phyloP scores from a whole-genome alignment of 2,329 filamentous ascomycete species.

The Xylariaceae sp. region DNA sequence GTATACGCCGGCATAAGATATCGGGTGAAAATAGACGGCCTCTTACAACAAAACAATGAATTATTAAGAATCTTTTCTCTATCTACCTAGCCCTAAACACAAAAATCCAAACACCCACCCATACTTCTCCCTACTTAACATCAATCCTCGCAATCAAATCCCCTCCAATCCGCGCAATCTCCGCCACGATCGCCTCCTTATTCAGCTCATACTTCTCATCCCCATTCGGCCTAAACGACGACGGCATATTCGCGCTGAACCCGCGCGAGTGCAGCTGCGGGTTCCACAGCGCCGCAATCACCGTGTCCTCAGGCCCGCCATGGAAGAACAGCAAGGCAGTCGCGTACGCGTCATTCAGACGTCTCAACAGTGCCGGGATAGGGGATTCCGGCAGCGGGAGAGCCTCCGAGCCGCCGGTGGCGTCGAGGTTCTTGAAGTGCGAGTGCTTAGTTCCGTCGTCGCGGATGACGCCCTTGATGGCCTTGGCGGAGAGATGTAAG shows the following conservation, averaged over 20 bases:
- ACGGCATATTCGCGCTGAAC: slow-evolving; percentile 68
- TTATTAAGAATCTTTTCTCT: no score
- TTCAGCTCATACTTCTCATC: slow-evolving; percentile 56
- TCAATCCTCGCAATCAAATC: slow-evolving; percentile 66
- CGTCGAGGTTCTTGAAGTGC: slow-evolving; percentile 76
- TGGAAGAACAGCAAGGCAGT: slow-evolving; percentile 75
- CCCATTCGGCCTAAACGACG: slow-evolving; percentile 55
- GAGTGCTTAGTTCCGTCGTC: slow-evolving; percentile 37
- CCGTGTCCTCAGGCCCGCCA: slow-evolving; percentile 51
- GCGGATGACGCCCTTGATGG: slow-evolving; percentile 39
- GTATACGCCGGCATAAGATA: no score
- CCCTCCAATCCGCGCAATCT: slow-evolving; percentile 65
- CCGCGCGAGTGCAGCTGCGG: slow-evolving; percentile 48
- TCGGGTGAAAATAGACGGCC: no score
- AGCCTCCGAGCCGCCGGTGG: slow-evolving; percentile 38
- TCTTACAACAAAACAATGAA: no score
- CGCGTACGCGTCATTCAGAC: slow-evolving; percentile 62
- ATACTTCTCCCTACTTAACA: slow-evolving; percentile 29
- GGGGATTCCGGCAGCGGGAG: slow-evolving; percentile 55
- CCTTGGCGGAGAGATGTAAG: slow-evolving; percentile 61
- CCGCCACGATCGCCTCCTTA: slow-evolving; percentile 59
- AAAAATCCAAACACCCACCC: not conserved
- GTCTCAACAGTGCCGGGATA: slow-evolving; percentile 56
- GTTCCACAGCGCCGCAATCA: slow-evolving; percentile 57
- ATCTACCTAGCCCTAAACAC: no score